These are phyloP conservation scores for Dactylellina cionopaga DNA, from an alignment of 2,329 filamentous ascomycete species.

Conservation along the genomic window DNA sequence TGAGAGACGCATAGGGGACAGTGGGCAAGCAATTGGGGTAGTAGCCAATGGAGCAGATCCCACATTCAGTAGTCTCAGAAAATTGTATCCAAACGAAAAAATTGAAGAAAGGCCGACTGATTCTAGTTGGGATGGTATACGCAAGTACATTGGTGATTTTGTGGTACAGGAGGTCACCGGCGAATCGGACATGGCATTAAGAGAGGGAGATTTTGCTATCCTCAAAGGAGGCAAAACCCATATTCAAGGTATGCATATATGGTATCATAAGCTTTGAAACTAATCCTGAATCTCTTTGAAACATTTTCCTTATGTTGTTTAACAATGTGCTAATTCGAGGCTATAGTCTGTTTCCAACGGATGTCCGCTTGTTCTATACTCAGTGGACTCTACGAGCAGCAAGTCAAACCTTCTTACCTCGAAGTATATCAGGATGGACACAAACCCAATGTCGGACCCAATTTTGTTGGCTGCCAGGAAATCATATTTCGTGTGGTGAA, in stretches of 20 bases:
- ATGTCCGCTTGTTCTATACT: background rate
- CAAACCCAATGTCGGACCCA: background rate
- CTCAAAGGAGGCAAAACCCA: constrained; percentile 15
- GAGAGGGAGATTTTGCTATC: constrained; percentile 32
- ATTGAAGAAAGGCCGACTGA: background rate
- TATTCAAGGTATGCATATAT: constrained; percentile 27
- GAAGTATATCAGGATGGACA: constrained; percentile 1
- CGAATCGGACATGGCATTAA: background rate
- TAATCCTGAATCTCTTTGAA: too few relatives aligned
- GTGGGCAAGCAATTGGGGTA: background rate
- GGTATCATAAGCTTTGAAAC: too few relatives aligned
- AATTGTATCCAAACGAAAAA: background rate
- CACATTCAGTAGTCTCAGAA: constrained; percentile 9
- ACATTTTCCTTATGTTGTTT: too few relatives aligned
- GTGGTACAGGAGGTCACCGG: constrained; percentile 6
- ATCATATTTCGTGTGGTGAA: constrained; percentile 23
- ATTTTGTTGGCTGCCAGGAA: constrained; percentile 21
- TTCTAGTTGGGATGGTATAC: background rate
- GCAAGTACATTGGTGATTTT: constrained; percentile 15
- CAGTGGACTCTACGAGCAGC: background rate
- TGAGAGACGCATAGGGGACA: background rate
- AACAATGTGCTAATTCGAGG: background rate
- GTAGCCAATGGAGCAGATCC: constrained; percentile 8
- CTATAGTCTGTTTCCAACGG: constrained; percentile 31
- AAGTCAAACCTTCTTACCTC: constrained; percentile 23